These are phyloP conservation scores for Curvularia sp. DNA, from an alignment of 2,329 filamentous ascomycete genomes.

Conservation along the genomic window DNA sequence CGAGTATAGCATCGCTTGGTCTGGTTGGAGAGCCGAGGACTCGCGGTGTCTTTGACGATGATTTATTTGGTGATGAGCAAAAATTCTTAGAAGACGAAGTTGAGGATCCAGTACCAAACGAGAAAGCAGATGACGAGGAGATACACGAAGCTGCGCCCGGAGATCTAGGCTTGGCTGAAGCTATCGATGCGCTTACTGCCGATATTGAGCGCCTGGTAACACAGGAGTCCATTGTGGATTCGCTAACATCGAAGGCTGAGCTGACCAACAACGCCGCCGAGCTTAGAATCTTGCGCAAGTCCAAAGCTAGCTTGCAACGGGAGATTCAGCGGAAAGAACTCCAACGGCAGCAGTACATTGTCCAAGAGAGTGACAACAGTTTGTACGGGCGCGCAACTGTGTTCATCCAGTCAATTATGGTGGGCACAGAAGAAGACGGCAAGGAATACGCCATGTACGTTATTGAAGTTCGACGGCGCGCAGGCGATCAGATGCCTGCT, in stretches of 20 bases:
- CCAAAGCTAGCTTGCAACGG: conserved; percentile 87
- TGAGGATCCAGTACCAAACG: conserved; percentile 69
- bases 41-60: conserved; percentile 91
- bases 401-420: conserved; percentile 89
- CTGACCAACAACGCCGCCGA: conserved; percentile 96
- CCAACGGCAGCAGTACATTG: conserved; percentile 93
- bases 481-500: conserved; percentile 95
- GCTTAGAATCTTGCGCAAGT: conserved; percentile 88
- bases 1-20: conserved; percentile 88
- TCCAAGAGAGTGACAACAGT: conserved; percentile 98
- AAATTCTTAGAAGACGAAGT: conserved; percentile 86
- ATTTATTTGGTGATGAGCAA: conserved; percentile 90
- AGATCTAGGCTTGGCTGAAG: conserved; percentile 90
- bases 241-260: conserved; percentile 90
- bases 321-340: conserved; percentile 94
- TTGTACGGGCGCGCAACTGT: conserved; percentile 90
- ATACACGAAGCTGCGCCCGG: conserved; percentile 95
- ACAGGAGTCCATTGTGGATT: conserved; percentile 91
- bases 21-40: conserved; percentile 86
- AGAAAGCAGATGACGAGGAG: conserved; percentile 74
- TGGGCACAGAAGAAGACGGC: conserved; percentile 89
- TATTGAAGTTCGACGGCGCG: conserved; percentile 87
- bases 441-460: conserved; percentile 94
- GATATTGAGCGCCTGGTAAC: conserved; percentile 89
- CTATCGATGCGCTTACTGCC: conserved; percentile 83